Percentiles rank a stretch among this genome's conserved stretches.
Evolutionary conservation across 768 basidiomycete species (phyloP).

Genomic region (Lactifluus rugatus): DNA sequence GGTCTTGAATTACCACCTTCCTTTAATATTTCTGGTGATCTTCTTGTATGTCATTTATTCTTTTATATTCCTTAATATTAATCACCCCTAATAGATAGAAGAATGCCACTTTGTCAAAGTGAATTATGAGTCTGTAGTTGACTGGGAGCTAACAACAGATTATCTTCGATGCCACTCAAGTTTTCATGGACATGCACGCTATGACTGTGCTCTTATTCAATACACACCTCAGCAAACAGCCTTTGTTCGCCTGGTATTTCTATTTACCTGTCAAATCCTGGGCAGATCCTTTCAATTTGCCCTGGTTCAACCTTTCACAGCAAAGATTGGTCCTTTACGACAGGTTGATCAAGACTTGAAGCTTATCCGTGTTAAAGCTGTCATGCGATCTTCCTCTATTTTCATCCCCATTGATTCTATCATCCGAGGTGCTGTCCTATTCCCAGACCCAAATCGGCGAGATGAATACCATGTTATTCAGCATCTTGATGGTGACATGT

Average conservation of each 20-base stretch:
- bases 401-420: not conserved
- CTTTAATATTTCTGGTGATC: too few species aligned
- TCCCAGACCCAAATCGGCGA: not conserved
- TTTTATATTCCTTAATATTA: too few species aligned
- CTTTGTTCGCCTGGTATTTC: not conserved
- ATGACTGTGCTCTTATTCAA: not conserved
- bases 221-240: not conserved
- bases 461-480: not conserved
- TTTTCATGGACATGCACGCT: not conserved
- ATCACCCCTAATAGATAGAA: not conserved
- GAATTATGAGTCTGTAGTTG: not conserved
- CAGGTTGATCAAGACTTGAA: not conserved
- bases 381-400: not conserved
- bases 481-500: not conserved
- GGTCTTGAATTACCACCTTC: too few species aligned
- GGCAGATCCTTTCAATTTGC: not conserved
- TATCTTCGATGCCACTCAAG: not conserved
- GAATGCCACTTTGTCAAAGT: not conserved
- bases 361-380: not conserved
- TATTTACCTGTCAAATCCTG: not conserved
- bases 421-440: not conserved
- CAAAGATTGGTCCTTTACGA: not conserved
- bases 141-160: not conserved
- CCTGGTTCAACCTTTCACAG: not conserved
- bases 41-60: too few species aligned